phyloP scores from a whole-genome alignment of 768 basidiomycete species.

The Hygrocybe punicea region DNA sequence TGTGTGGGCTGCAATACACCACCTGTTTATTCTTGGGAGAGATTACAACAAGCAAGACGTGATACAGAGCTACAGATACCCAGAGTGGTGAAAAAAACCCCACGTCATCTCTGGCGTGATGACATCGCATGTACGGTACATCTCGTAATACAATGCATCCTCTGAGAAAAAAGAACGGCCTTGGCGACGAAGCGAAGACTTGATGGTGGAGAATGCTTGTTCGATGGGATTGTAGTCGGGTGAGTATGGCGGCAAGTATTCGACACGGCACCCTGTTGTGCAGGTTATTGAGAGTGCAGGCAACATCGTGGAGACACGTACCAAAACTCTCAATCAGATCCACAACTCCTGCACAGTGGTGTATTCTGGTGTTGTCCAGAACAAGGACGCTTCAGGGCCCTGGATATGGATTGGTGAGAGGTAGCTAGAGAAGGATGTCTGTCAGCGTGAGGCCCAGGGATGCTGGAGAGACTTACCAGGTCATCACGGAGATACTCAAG shows the following conservation, averaged over 20 bases:
- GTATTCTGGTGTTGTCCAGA: constrained; percentile 39
- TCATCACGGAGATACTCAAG: constrained; percentile 25
- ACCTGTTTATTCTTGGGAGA: neutral
- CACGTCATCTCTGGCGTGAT: constrained; percentile 14
- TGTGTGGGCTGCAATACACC: neutral
- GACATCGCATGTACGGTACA: constrained; percentile 16
- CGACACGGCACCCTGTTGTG: neutral
- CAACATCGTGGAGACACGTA: constrained; percentile 8
- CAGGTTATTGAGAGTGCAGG: neutral
- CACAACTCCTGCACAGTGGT: constrained; percentile 26
- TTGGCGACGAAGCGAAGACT: constrained; percentile 15
- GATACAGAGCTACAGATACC: constrained; percentile 7
- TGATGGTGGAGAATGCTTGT: constrained; percentile 26
- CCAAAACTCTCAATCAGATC: constrained; percentile 31
- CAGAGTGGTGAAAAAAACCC: constrained; percentile 21
- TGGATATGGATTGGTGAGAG: constrained; percentile 39
- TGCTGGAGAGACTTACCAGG: too few species aligned
- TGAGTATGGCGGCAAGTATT: constrained; percentile 5
- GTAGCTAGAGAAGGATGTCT: constrained; percentile 19
- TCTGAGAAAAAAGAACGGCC: constrained; percentile 8
- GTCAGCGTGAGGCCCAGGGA: too few species aligned
- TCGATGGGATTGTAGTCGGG: constrained; percentile 10
- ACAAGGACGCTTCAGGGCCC: constrained; percentile 34
- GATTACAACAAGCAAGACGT: neutral
- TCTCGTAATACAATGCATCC: constrained; percentile 17